phyloP scores from a whole-genome alignment of 179 eudicot species.

The Pouteria campechiana region DNA sequence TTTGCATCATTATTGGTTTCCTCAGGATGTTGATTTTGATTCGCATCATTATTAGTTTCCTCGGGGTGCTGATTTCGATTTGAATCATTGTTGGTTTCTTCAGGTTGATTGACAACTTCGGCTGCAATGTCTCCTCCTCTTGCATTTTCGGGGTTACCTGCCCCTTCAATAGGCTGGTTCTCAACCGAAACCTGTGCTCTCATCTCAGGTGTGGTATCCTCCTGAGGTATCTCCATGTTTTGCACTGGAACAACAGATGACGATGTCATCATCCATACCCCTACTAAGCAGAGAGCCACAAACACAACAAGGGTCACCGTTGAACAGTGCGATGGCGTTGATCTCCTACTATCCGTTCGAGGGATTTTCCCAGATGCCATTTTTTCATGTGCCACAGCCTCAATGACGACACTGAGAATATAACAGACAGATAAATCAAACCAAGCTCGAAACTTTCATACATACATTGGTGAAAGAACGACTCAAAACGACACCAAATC shows the following conservation, averaged over 20 bases:
- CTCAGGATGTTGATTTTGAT: no score
- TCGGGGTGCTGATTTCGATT: neutral
- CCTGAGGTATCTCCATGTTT: slow-evolving; percentile 33
- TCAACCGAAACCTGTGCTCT: slow-evolving; percentile 10
- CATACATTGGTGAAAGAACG: no score
- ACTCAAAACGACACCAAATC: no score
- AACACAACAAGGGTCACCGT: slow-evolving; percentile 61
- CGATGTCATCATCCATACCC: slow-evolving; percentile 93
- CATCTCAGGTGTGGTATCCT: slow-evolving; percentile 40
- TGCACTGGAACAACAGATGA: slow-evolving; percentile 53
- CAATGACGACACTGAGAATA: no score
- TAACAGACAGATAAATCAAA: no score
- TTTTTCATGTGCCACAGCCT: no score
- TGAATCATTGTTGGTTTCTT: no score
- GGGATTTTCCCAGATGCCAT: slow-evolving; percentile 81
- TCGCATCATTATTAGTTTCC: neutral
- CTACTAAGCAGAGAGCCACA: slow-evolving; percentile 80
- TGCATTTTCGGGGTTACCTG: slow-evolving; percentile 4
- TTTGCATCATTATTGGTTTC: no score
- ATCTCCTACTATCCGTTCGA: slow-evolving; percentile 70
- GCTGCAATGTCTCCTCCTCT: neutral
- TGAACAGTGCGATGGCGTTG: slow-evolving; percentile 68
- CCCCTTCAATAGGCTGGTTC: slow-evolving; percentile 5
- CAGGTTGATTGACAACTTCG: no score
- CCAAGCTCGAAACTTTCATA: no score